Percentiles rank a stretch among this genome's conserved stretches.
These are phyloP conservation scores for Fraxinus angustifolia DNA, from an alignment of 305 asterid genomes.

Conservation along the genomic window DNA sequence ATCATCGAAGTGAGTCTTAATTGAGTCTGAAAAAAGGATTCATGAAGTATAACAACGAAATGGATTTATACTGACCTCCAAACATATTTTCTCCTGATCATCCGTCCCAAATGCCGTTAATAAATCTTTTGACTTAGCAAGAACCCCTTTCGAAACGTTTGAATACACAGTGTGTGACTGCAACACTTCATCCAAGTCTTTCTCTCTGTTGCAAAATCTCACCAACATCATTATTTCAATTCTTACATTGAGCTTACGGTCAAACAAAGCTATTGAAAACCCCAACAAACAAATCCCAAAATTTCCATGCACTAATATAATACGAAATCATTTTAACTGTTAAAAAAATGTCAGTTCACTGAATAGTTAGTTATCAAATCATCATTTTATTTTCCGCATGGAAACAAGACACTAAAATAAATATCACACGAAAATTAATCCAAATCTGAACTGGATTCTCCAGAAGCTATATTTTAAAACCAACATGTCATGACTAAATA, in stretches of 20 bases:
- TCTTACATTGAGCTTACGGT: not conserved
- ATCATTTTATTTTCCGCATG: not conserved
- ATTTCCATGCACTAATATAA: not conserved
- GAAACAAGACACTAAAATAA: not conserved
- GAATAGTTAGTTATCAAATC: not conserved
- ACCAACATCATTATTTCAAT: not conserved
- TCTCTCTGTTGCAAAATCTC: slow-evolving; percentile 33
- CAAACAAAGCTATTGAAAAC: not conserved
- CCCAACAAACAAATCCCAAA: not conserved
- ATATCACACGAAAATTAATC: not conserved
- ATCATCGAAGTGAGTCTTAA: not conserved
- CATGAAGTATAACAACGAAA: not conserved
- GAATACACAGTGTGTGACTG: slow-evolving; percentile 79
- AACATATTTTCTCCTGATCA: slow-evolving; percentile 36
- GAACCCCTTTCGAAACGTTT: slow-evolving; percentile 68
- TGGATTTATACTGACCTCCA: slow-evolving; percentile 33
- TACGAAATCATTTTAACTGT: not conserved
- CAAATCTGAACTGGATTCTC: not conserved
- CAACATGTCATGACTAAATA: not conserved
- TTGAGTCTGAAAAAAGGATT: not conserved
- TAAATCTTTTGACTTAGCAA: slow-evolving; percentile 44
- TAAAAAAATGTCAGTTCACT: not conserved
- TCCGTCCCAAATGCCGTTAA: slow-evolving; percentile 39
- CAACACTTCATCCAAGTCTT: slow-evolving; percentile 88
- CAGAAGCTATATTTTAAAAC: not conserved